A percentile compares a stretch with the other conserved stretches of the same genome.
Conservation (phyloP, 805 yeast species). For the Wickerhamomyces xylosicus region DNA sequence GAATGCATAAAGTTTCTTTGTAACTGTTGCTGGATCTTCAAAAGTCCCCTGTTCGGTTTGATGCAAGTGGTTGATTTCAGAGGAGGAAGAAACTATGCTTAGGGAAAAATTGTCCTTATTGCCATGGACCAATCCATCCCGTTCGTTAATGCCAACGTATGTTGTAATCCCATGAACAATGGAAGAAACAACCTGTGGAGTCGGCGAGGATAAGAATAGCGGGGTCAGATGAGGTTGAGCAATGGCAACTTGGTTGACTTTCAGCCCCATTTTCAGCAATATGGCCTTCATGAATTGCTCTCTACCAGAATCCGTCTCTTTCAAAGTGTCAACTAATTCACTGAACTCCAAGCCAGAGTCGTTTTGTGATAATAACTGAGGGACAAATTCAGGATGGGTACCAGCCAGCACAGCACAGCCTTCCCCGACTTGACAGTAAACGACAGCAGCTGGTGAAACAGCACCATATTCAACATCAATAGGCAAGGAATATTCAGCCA, state of each 20-base stretch:
- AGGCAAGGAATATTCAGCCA: conserved; percentile 56
- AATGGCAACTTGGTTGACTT: conserved; percentile 44
- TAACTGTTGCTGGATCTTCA: conserved; percentile 45
- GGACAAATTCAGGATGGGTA: conserved; percentile 81
- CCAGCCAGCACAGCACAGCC: conserved; percentile 78
- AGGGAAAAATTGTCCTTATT: conserved; percentile 45
- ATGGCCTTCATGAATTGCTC: conserved; percentile 45
- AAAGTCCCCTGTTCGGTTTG: conserved; percentile 21
- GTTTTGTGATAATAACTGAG: conserved; percentile 34
- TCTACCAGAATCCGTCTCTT: conserved; percentile 36
- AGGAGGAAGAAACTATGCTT: conserved; percentile 27
- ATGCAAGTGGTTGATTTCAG: conserved; percentile 6
- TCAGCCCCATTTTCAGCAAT: conserved; percentile 52
- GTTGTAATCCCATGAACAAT: conserved; percentile 24
- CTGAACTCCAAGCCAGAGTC: conserved; percentile 16
- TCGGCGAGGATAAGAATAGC: conserved; percentile 38
- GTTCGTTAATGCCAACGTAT: conserved; percentile 25
- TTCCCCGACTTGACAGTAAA: conserved; percentile 54
- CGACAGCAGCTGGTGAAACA: conserved; percentile 55
- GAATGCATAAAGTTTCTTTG: conserved; percentile 45
- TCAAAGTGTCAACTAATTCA: conserved; percentile 30
- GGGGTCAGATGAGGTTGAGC: conserved; percentile 64
- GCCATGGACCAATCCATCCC: conserved; percentile 34
- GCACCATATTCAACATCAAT: conserved; percentile 38
- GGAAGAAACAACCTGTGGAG: conserved; percentile 19